Conservation (phyloP, 2,329 filamentous ascomycete genomes). For the Claviceps citrina region DNA sequence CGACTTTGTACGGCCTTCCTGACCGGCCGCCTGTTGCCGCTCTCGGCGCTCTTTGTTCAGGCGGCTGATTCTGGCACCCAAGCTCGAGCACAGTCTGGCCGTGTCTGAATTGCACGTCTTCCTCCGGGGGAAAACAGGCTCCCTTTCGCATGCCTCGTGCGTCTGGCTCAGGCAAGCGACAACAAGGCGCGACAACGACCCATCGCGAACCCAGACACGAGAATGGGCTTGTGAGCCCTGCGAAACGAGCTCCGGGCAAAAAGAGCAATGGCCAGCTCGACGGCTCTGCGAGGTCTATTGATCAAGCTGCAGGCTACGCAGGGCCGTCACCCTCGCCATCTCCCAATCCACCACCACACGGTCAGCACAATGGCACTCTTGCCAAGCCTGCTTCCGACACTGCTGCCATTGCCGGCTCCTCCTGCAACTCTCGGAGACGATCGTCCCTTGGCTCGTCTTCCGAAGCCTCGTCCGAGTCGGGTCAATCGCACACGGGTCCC, state of each 20-base stretch:
- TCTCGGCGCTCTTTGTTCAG: neutral
- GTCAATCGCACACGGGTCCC: slow-evolving; percentile 23
- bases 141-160: slow-evolving; percentile 43
- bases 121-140: neutral
- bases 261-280: slow-evolving; percentile 33
- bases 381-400: slow-evolving; percentile 13
- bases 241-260: slow-evolving; percentile 23
- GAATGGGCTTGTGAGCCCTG: slow-evolving; percentile 62
- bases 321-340: slow-evolving; percentile 15
- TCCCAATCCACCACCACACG: slow-evolving; percentile 10
- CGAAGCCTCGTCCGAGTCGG: slow-evolving; percentile 40
- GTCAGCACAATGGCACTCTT: slow-evolving; percentile 20
- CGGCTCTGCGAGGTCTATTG: slow-evolving; percentile 21
- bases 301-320: slow-evolving; percentile 17
- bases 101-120: neutral
- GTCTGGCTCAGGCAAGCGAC: slow-evolving; percentile 44
- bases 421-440: slow-evolving; percentile 28
- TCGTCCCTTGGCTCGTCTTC: slow-evolving; percentile 37
- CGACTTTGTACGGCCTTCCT: neutral
- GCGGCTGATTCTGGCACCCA: neutral
- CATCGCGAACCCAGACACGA: slow-evolving; percentile 67
- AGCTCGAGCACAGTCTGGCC: neutral
- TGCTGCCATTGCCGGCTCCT: slow-evolving; percentile 22
- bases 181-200: slow-evolving; percentile 43
- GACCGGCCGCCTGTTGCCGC: neutral